Conservation (phyloP, 2,329 filamentous ascomycete genomes). For the Colletotrichum gloeosporioides region DNA sequence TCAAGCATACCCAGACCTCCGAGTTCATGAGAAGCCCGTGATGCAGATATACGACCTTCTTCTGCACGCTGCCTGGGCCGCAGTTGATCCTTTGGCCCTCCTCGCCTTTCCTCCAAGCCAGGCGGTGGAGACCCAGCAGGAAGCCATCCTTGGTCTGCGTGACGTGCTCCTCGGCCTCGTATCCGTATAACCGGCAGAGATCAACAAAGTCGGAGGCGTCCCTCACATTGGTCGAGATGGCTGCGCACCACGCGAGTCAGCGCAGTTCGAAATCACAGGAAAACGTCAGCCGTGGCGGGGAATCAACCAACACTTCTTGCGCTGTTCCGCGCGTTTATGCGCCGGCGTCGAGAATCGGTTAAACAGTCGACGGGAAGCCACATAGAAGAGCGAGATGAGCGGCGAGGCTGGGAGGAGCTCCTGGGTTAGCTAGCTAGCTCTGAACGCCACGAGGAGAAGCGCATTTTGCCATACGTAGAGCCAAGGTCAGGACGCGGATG, state of each 20-base stretch:
- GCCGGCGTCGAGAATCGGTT: constrained; percentile 77
- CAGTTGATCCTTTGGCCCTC: constrained; percentile 80
- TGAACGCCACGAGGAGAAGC: neutral
- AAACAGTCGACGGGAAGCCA: constrained; percentile 81
- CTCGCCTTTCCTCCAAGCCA: constrained; percentile 84
- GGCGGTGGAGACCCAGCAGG: constrained; percentile 84
- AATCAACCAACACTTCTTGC: constrained; percentile 62
- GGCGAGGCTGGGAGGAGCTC: constrained; percentile 65
- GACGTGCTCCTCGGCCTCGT: constrained; percentile 94
- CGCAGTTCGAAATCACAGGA: constrained; percentile 41
- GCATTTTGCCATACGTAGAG: constrained; percentile 69
- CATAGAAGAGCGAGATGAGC: constrained; percentile 83
- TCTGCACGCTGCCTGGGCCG: constrained; percentile 70
- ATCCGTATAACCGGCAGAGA: constrained; percentile 89
- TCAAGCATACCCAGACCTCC: constrained; percentile 96
- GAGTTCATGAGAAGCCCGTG: constrained; percentile 98
- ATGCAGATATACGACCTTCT: constrained; percentile 91
- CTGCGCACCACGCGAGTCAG: constrained; percentile 60
- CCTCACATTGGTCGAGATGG: constrained; percentile 77
- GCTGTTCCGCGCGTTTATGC: constrained; percentile 69
- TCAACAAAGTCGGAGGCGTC: constrained; percentile 92
- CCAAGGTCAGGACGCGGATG: constrained; percentile 85
- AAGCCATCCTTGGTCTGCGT: constrained; percentile 95
- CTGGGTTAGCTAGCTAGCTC: constrained; percentile 10
- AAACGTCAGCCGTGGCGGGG: neutral